Conservation (phyloP, 1,139 yeast genomes). For the Pichia sp. region DNA sequence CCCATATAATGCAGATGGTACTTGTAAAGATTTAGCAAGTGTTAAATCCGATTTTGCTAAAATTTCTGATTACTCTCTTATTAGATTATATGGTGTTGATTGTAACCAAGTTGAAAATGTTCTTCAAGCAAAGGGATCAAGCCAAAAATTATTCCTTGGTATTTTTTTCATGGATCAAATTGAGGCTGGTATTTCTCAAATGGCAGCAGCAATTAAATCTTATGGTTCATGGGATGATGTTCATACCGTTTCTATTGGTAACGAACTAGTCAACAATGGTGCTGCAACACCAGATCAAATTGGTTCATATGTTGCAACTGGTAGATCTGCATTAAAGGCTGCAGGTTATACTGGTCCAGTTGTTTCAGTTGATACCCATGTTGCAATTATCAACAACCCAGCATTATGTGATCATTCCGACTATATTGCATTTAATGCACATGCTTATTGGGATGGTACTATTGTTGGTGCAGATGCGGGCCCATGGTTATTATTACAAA, state of each 20-base stretch:
- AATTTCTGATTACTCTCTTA: constrained; percentile 48
- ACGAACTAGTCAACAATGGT: constrained; percentile 71
- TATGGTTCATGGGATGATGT: constrained; percentile 70
- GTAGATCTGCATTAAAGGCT: constrained; percentile 53
- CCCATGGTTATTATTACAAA: constrained; percentile 60
- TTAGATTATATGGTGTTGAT: constrained; percentile 81
- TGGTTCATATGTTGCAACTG: constrained; percentile 46
- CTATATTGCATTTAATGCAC: constrained; percentile 76
- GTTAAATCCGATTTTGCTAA: constrained; percentile 54
- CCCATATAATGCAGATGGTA: constrained; percentile 67
- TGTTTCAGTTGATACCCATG: constrained; percentile 74
- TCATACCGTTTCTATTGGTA: constrained; percentile 71
- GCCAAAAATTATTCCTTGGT: constrained; percentile 69
- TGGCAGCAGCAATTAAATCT: constrained; percentile 46
- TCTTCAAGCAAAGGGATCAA: constrained; percentile 49
- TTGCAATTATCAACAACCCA: constrained; percentile 66
- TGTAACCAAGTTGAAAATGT: constrained; percentile 72
- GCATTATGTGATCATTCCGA: constrained; percentile 65
- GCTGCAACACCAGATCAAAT: constrained; percentile 54
- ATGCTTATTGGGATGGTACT: constrained; percentile 72
- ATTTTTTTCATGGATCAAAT: constrained; percentile 53
- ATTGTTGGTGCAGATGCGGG: constrained; percentile 64
- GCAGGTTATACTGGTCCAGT: constrained; percentile 65
- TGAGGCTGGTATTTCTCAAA: constrained; percentile 43
- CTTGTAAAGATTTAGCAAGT: constrained; percentile 57